Evolutionary conservation across 2,329 filamentous ascomycete species (phyloP).

Genomic region (Penicillium griseofulvum): DNA sequence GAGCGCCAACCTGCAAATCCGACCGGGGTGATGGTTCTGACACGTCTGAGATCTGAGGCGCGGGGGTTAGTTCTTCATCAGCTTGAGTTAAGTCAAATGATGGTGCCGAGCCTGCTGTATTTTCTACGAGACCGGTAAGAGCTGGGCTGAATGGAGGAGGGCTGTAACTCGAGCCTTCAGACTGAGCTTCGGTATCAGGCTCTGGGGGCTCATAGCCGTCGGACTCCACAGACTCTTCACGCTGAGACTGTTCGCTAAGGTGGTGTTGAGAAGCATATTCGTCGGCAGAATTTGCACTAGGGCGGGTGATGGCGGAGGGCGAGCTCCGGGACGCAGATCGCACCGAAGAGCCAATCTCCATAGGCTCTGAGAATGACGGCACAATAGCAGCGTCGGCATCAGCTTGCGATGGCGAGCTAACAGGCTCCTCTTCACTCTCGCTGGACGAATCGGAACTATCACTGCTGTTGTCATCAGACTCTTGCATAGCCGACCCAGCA

Average conservation of each 20-base stretch:
- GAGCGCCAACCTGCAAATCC: constrained; percentile 27
- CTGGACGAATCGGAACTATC: constrained; percentile 13
- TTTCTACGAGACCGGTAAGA: constrained; percentile 34
- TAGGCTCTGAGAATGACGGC: background rate
- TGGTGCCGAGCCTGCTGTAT: constrained; percentile 21
- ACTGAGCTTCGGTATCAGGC: constrained; percentile 29
- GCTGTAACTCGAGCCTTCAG: constrained; percentile 33
- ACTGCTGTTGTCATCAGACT: constrained; percentile 32
- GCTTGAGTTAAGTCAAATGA: constrained; percentile 20
- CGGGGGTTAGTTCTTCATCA: constrained; percentile 34
- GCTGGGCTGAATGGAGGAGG: constrained; percentile 44
- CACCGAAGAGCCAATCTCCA: background rate
- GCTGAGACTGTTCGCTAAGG: constrained; percentile 13
- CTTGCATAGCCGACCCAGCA: constrained; percentile 39
- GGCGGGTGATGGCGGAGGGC: constrained; percentile 7
- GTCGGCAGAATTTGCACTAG: constrained; percentile 10
- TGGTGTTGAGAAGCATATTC: background rate
- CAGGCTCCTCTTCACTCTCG: constrained; percentile 17
- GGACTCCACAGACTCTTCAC: constrained; percentile 38
- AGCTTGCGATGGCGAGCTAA: constrained; percentile 15
- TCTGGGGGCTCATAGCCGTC: constrained; percentile 59
- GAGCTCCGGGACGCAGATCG: background rate
- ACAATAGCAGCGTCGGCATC: background rate
- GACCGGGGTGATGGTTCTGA: constrained; percentile 19
- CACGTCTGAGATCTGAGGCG: constrained; percentile 29